These are phyloP conservation scores for Mrakia hoshinonis DNA, from an alignment of 768 basidiomycete genomes.

Conservation along the genomic window DNA sequence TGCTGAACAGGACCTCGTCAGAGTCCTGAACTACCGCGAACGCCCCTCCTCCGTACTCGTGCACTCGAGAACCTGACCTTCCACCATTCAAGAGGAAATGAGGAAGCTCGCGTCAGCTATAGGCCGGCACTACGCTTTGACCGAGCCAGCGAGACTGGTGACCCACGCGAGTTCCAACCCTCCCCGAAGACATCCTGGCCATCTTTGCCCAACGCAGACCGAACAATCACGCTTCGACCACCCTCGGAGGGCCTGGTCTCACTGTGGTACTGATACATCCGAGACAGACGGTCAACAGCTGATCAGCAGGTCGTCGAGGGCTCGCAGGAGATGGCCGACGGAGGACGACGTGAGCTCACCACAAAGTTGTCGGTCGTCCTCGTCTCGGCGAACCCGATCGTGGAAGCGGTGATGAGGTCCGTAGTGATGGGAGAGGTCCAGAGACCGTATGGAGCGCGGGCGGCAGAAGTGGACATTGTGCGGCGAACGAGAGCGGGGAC, in stretches of 20 bases:
- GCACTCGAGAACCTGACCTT: constrained; percentile 43
- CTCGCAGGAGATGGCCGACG: constrained; percentile 32
- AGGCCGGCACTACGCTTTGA: neutral
- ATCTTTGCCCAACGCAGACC: constrained; percentile 37
- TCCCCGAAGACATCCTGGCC: constrained; percentile 49
- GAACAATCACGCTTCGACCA: constrained; percentile 53
- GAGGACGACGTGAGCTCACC: neutral
- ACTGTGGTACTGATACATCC: constrained; percentile 7
- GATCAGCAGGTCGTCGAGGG: constrained; percentile 41
- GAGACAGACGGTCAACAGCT: constrained; percentile 42
- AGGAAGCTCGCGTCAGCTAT: neutral
- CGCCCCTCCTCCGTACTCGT: constrained; percentile 64
- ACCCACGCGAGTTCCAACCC: constrained; percentile 50
- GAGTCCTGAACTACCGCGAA: constrained; percentile 44
- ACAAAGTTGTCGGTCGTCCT: neutral
- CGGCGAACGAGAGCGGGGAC: neutral
- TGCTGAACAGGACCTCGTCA: constrained; percentile 54
- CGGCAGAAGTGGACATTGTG: constrained; percentile 6
- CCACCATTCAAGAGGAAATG: neutral
- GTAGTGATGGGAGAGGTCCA: constrained; percentile 56
- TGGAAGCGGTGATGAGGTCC: constrained; percentile 48
- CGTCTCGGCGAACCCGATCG: constrained; percentile 26
- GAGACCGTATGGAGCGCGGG: constrained; percentile 51
- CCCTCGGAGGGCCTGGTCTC: constrained; percentile 53
- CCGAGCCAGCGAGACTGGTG: neutral